Evolutionary conservation across 1,284 basidiomycete genomes (phyloP), one percentile per base, ranked within the genome.

Genomic region (Rhodotorula sp.): DNA sequence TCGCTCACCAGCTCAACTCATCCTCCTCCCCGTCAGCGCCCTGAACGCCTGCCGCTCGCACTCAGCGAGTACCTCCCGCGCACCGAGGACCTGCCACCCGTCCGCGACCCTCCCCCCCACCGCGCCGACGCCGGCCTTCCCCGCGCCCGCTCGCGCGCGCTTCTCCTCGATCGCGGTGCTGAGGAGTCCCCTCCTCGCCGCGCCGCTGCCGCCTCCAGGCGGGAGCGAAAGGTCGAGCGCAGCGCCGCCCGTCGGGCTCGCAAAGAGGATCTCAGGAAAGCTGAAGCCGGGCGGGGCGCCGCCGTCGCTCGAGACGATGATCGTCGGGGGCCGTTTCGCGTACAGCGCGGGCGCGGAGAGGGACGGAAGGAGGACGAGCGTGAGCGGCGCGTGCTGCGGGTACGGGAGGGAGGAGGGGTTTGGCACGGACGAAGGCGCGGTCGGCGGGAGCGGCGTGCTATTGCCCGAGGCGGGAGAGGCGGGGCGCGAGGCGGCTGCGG

Each of bases 1-100:
- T 48, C 25, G 46, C 9, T 19, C 46, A 7, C 4, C 15, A 9
- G 3, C 48, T 65, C 62, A 74, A 13, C 70, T 54, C 66, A 75
- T 64, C 51, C 71, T 64, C 54, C 74, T 60, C 21, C 74, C 74
- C 25, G 74, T 76, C 56, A 76, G n/a, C 13, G 74, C 74, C 48
- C 70, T 50, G 56, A 76, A 76, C 39, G 74, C 74, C 61, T 71
- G 74, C 44, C 67, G 55, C 39, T 73, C 74, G 32, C 68, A 61
- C 54, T 74, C 74, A 3, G 37, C 56, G 46, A 65, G 50, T 7
- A 76, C 54, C 5, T 76, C 74, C 53, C 54, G 65, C 34, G 58
- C 48, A 7, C 72, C 67, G 12, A 76, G 44, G 6, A 76, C 64
- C 60, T 69, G 68, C 74, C 74, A 76, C 9, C 74, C 74, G 41